A percentile compares a stretch with the other conserved stretches of the same genome.
These are phyloP conservation scores for Hymenochaete sp. DNA, from an alignment of 1,284 basidiomycete species.

Conservation along the genomic window DNA sequence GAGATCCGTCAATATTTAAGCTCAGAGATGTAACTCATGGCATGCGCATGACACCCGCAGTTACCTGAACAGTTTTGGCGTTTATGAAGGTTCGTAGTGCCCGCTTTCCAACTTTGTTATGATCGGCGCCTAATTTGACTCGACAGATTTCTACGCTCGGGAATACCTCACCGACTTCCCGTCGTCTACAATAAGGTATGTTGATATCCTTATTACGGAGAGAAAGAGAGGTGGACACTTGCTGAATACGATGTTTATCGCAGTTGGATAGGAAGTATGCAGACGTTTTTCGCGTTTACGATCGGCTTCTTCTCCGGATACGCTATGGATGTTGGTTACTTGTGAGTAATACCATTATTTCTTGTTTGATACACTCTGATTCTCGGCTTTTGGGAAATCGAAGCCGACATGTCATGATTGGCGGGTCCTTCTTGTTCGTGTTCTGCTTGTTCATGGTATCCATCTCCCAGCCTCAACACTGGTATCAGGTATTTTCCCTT, in stretches of 20 bases:
- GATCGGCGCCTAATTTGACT: not conserved
- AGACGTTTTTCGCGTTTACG: slow-evolving; percentile 12
- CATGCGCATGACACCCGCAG: no score
- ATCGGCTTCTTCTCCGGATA: slow-evolving; percentile 12
- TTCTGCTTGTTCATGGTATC: slow-evolving; percentile 39
- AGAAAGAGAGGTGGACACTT: not conserved
- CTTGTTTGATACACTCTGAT: not conserved
- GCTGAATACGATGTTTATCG: not conserved
- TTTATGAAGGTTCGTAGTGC: slow-evolving; percentile 13
- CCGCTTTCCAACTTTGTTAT: not conserved
- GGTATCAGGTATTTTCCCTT: slow-evolving; percentile 31
- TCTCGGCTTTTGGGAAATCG: not conserved
- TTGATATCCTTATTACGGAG: not conserved
- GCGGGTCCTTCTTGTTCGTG: slow-evolving; percentile 30
- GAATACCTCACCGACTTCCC: slow-evolving; percentile 9
- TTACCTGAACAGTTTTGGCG: slow-evolving; percentile 14
- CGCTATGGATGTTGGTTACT: slow-evolving; percentile 14
- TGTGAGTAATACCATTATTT: slow-evolving; percentile 4
- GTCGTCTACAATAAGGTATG: slow-evolving; percentile 13
- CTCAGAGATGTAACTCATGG: not conserved
- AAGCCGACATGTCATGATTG: slow-evolving; percentile 35
- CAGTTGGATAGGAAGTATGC: slow-evolving; percentile 16
- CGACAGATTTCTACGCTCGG: slow-evolving; percentile 14
- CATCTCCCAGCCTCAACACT: slow-evolving; percentile 30
- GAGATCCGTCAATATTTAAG: not conserved